Conservation (phyloP, 2,329 filamentous ascomycete species). For the Cladosporium sp. region DNA sequence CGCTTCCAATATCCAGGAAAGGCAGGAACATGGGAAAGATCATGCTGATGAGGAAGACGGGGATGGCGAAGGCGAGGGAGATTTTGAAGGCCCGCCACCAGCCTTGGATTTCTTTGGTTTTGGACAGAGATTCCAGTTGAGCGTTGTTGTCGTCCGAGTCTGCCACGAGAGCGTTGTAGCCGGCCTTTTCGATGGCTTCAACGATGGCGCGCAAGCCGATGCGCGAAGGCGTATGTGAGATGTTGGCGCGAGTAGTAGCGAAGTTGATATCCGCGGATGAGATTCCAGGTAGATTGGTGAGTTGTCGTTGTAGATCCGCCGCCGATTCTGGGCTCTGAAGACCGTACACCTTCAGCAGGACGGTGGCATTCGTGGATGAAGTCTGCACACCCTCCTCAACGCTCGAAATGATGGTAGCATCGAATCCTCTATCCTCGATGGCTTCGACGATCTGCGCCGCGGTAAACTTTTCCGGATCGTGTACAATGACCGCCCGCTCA, state of each 20-base stretch:
- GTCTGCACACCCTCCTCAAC: slow-evolving; percentile 55
- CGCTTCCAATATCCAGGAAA: slow-evolving; percentile 68
- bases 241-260: slow-evolving; percentile 65
- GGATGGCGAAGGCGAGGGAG: slow-evolving; percentile 76
- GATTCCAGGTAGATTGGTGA: slow-evolving; percentile 65
- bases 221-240: slow-evolving; percentile 66
- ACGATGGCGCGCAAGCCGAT: slow-evolving; percentile 80
- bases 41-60: slow-evolving; percentile 92
- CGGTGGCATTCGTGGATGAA: slow-evolving; percentile 50
- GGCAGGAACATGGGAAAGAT: slow-evolving; percentile 81
- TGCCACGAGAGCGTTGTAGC: slow-evolving; percentile 83
- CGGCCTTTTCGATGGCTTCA: slow-evolving; percentile 71
- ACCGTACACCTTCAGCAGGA: slow-evolving; percentile 82
- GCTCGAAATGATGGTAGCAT: slow-evolving; percentile 75
- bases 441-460: slow-evolving; percentile 71
- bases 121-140: slow-evolving; percentile 89
- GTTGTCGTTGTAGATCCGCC: slow-evolving; percentile 61
- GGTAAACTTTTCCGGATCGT: slow-evolving; percentile 67
- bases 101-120: slow-evolving; percentile 92
- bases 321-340: slow-evolving; percentile 68
- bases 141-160: slow-evolving; percentile 95
- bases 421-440: slow-evolving; percentile 88
- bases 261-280: slow-evolving; percentile 69
- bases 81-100: slow-evolving; percentile 79
- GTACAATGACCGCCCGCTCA: slow-evolving; percentile 82